These are phyloP conservation scores for Xylaria longipes DNA, from an alignment of 495 filamentous ascomycete species.

Conservation along the genomic window DNA sequence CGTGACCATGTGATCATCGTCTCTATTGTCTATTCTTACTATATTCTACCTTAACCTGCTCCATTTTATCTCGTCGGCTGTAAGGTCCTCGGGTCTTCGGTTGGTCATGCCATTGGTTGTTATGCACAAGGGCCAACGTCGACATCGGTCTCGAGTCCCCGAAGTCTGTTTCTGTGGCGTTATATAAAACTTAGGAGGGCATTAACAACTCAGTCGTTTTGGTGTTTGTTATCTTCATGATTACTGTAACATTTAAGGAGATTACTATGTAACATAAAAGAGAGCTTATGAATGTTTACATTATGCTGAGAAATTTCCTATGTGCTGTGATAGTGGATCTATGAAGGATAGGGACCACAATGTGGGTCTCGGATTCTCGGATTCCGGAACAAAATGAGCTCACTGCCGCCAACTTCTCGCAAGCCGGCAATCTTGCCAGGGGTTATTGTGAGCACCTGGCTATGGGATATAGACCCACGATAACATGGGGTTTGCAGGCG, in stretches of 20 bases:
- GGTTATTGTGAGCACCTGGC: background rate
- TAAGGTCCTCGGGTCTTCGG: background rate
- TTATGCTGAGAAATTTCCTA: background rate
- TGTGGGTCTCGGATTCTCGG: background rate
- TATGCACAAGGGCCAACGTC: background rate
- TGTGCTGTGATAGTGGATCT: background rate
- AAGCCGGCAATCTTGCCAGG: background rate
- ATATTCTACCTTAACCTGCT: background rate
- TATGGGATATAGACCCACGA: background rate
- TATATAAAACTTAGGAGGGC: background rate
- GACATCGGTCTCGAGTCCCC: background rate
- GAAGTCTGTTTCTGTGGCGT: background rate
- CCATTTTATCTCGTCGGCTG: background rate
- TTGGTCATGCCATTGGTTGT: background rate
- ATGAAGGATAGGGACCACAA: background rate
- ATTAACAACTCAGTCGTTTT: background rate
- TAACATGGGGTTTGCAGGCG: background rate
- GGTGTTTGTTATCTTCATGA: background rate
- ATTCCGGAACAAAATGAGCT: background rate
- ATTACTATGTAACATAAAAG: background rate
- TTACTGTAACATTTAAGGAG: background rate
- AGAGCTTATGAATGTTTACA: conserved; percentile 1
- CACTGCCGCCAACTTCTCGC: background rate
- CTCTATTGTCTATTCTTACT: background rate
- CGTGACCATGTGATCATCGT: too few relatives aligned